Percentiles rank a stretch among this genome's conserved stretches.
These are phyloP conservation scores for Lasiosphaeria ovina DNA, from an alignment of 495 filamentous ascomycete genomes.

Conservation along the genomic window DNA sequence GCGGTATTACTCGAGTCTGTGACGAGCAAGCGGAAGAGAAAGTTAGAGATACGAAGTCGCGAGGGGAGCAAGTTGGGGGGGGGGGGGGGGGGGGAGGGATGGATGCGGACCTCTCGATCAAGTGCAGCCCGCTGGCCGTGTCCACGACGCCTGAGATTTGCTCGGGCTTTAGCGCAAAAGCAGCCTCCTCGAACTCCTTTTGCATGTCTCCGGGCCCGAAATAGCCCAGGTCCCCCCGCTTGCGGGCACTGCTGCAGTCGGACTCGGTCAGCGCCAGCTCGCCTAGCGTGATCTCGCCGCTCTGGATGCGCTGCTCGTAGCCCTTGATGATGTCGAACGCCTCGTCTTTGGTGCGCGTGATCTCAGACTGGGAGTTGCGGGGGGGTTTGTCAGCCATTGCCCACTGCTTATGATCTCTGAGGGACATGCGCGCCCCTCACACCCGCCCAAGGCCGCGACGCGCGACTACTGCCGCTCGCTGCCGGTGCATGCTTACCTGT, in stretches of 20 bases:
- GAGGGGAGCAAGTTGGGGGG: no score
- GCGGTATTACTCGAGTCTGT: constrained; percentile 4
- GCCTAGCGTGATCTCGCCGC: constrained; percentile 63
- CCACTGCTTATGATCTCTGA: no score
- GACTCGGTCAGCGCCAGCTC: constrained; percentile 85
- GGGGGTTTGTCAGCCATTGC: background rate
- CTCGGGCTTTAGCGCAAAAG: constrained; percentile 80
- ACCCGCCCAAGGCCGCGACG: no score
- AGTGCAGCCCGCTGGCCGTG: constrained; percentile 90
- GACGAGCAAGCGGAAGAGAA: background rate
- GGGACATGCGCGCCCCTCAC: no score
- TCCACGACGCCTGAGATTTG: constrained; percentile 84
- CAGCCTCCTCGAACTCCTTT: constrained; percentile 95
- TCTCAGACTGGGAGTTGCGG: constrained; percentile 54
- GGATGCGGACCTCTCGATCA: constrained; percentile 80
- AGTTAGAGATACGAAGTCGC: no score
- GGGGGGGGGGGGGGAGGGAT: no score
- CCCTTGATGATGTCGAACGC: constrained; percentile 71
- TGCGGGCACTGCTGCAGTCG: constrained; percentile 91
- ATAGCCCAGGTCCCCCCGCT: constrained; percentile 91
- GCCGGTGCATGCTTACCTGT: constrained; percentile 45
- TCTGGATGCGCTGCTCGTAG: constrained; percentile 71
- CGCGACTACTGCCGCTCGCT: no score
- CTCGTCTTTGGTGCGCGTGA: constrained; percentile 84
- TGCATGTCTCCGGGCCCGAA: constrained; percentile 96